Evolutionary conservation across 441 rosid genomes (phyloP).

Genomic region (Melastoma candidum): DNA sequence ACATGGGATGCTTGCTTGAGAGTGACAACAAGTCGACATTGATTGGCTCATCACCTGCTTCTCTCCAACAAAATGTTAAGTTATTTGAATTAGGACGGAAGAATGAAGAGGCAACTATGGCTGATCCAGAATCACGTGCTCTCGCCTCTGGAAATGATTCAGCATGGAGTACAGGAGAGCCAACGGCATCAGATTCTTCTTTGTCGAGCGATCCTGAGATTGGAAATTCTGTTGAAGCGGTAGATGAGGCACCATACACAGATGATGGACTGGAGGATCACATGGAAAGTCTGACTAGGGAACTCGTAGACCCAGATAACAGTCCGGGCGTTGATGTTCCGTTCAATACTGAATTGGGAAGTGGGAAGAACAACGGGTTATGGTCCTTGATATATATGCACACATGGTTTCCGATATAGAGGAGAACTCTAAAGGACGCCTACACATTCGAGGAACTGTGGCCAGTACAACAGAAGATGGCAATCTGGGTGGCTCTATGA

Average conservation of each 20-base stretch:
- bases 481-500: slow-evolving; percentile 9
- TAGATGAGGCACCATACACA: no score
- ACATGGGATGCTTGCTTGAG: no score
- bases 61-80: no score
- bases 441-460: slow-evolving; percentile 11
- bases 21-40: not conserved
- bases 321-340: no score
- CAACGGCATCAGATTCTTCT: slow-evolving; percentile 4
- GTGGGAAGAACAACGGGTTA: slow-evolving; percentile 45
- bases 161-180: no score
- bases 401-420: slow-evolving; percentile 58
- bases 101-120: not conserved
- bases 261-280: no score
- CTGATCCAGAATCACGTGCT: slow-evolving; percentile 5
- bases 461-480: slow-evolving; percentile 21
- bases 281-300: no score
- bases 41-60: slow-evolving; percentile 3
- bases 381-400: slow-evolving; percentile 66
- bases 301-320: no score
- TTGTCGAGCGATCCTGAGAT: slow-evolving; percentile 17
- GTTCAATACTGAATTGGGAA: slow-evolving; percentile 26
- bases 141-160: no score
- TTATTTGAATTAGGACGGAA: no score
- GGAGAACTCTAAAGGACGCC: slow-evolving; percentile 25
- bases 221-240: not conserved